These are phyloP conservation scores for Pilaira anomala DNA, from an alignment of 192 early-diverging fungal genomes.

Conservation along the genomic window DNA sequence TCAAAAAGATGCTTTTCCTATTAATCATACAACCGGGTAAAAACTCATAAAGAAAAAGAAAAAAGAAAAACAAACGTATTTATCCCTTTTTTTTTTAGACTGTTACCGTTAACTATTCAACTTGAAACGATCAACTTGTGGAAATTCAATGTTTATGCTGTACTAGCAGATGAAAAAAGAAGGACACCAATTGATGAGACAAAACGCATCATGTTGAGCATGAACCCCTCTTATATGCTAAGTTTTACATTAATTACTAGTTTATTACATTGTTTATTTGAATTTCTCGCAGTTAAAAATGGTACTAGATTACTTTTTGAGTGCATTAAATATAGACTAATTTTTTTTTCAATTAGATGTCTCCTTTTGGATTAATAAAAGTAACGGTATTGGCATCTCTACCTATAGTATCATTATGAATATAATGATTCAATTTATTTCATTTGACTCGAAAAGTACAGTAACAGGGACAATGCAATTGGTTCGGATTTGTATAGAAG, in stretches of 20 bases:
- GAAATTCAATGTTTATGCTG: constrained; percentile 69
- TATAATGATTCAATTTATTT: constrained; percentile 75
- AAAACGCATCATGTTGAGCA: constrained; percentile 85
- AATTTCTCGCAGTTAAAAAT: constrained; percentile 92
- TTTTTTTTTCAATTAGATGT: too few species aligned
- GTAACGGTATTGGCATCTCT: constrained; percentile 77
- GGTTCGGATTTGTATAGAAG: constrained; percentile 74
- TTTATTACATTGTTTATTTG: constrained; percentile 78
- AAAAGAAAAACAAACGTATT: neutral
- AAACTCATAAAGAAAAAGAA: too few species aligned
- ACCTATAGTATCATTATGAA: constrained; percentile 78
- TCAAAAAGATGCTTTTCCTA: constrained; percentile 56
- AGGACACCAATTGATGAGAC: constrained; percentile 67
- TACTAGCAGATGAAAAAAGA: constrained; percentile 57
- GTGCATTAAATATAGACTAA: too few species aligned
- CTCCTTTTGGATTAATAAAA: constrained; percentile 80
- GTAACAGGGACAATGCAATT: constrained; percentile 81
- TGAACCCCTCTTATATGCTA: constrained; percentile 74
- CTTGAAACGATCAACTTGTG: constrained; percentile 64
- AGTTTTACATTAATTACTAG: constrained; percentile 70
- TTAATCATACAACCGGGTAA: constrained; percentile 69
- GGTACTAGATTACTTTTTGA: too few species aligned
- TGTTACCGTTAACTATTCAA: constrained; percentile 63
- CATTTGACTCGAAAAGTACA: constrained; percentile 63
- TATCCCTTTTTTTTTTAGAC: constrained; percentile 15